These are phyloP conservation scores for Pseudofabraea citricarpa DNA, from an alignment of 2,329 filamentous ascomycete species.

Conservation along the genomic window DNA sequence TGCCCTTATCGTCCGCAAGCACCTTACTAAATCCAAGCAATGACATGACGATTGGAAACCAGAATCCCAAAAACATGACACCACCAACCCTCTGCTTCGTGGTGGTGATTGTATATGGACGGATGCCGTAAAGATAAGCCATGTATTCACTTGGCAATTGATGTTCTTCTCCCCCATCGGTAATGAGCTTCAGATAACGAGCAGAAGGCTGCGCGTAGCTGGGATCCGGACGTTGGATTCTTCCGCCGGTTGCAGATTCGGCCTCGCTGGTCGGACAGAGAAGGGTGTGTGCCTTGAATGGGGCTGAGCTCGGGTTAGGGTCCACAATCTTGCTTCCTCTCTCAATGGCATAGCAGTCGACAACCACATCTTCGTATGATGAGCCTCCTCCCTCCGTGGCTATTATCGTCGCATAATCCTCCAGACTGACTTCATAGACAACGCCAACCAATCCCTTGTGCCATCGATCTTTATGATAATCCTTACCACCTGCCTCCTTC, in stretches of 20 bases:
- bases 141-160: slow-evolving; percentile 75
- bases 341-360: slow-evolving; percentile 70
- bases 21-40: slow-evolving; percentile 42
- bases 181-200: slow-evolving; percentile 78
- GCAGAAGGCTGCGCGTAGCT: slow-evolving; percentile 77
- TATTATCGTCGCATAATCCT: slow-evolving; percentile 82
- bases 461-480: slow-evolving; percentile 59
- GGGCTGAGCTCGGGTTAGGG: slow-evolving; percentile 51
- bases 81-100: slow-evolving; percentile 61
- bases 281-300: slow-evolving; percentile 83
- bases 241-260: neutral
- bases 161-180: slow-evolving; percentile 74
- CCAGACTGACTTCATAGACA: slow-evolving; percentile 85
- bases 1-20: slow-evolving; percentile 63
- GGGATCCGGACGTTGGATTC: slow-evolving; percentile 53
- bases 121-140: slow-evolving; percentile 63
- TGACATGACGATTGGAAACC: slow-evolving; percentile 52
- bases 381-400: slow-evolving; percentile 84
- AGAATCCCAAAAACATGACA: slow-evolving; percentile 54
- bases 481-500: slow-evolving; percentile 5
- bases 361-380: slow-evolving; percentile 77
- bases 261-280: slow-evolving; percentile 56
- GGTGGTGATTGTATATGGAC: slow-evolving; percentile 66
- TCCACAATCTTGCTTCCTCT: slow-evolving; percentile 54
- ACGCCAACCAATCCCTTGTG: slow-evolving; percentile 82